These are phyloP conservation scores for Diphasiastrum complanatum DNA, from an alignment of 83 land plant genomes.

Conservation along the genomic window DNA sequence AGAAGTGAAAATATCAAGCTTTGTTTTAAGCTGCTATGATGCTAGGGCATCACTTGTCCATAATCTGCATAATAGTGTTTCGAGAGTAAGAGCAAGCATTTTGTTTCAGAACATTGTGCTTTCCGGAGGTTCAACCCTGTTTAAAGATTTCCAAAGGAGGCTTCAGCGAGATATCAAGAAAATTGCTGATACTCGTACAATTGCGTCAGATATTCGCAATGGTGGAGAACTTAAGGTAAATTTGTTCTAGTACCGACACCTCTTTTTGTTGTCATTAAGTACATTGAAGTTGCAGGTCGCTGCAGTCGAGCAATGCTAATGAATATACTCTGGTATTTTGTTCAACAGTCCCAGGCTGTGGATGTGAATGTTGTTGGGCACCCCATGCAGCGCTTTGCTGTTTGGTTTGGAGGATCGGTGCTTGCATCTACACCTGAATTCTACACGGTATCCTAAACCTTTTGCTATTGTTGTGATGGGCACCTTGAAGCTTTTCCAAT, in stretches of 20 bases:
- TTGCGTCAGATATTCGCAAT: slow-evolving; percentile 53
- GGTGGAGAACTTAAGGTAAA: slow-evolving; percentile 70
- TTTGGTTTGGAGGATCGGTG: slow-evolving; percentile 99
- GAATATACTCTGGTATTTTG: background rate
- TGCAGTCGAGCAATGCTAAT: too few species aligned
- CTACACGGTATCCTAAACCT: slow-evolving; percentile 83
- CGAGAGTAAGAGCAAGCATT: background rate
- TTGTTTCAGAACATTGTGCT: slow-evolving; percentile 74
- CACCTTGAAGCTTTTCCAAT: background rate
- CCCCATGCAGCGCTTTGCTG: slow-evolving; percentile 94
- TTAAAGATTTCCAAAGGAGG: slow-evolving; percentile 90
- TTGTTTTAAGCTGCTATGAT: background rate
- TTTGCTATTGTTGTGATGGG: background rate
- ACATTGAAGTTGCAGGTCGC: too few species aligned
- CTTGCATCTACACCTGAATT: slow-evolving; percentile 94
- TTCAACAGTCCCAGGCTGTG: slow-evolving; percentile 80
- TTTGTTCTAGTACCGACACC: background rate
- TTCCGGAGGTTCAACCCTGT: slow-evolving; percentile 97
- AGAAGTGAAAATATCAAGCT: background rate
- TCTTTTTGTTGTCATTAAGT: slow-evolving; percentile 2
- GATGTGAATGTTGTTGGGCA: slow-evolving; percentile 96
- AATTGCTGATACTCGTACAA: slow-evolving; percentile 73
- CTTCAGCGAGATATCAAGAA: slow-evolving; percentile 92
- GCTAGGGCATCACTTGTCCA: background rate
- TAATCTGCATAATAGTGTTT: too few species aligned